Percentiles rank a stretch among this genome's conserved stretches.
Conservation (phyloP, 306 rosid species). For the Malus sieversii region DNA sequence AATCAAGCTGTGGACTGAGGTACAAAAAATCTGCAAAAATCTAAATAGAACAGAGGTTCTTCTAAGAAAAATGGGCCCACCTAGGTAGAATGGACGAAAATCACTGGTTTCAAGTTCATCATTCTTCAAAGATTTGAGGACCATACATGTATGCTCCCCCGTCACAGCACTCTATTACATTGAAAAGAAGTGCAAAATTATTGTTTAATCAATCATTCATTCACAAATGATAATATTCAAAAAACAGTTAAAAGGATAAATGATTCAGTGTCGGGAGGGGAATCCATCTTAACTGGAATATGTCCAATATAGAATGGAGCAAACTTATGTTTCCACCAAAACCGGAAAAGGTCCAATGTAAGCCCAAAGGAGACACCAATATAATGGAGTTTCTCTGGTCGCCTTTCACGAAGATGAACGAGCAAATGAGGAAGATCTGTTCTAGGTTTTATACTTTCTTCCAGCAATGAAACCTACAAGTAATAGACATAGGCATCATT, state of each 20-base stretch:
- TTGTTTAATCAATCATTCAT: neutral
- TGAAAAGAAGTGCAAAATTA: slow-evolving; percentile 3
- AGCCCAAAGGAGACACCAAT: slow-evolving; percentile 96
- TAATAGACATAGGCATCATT: neutral
- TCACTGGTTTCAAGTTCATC: slow-evolving; percentile 75
- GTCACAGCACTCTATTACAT: slow-evolving; percentile 64
- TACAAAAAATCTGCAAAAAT: neutral
- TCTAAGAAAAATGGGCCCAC: slow-evolving; percentile 30
- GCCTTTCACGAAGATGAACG: slow-evolving; percentile 77
- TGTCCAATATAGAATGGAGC: slow-evolving; percentile 90
- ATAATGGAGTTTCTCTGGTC: slow-evolving; percentile 88
- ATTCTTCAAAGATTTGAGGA: slow-evolving; percentile 73
- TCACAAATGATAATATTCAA: neutral
- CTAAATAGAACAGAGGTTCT: neutral
- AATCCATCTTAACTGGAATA: slow-evolving; percentile 76
- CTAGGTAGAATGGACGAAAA: slow-evolving; percentile 71
- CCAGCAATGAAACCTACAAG: slow-evolving; percentile 78
- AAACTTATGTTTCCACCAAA: slow-evolving; percentile 91
- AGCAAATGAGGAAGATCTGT: slow-evolving; percentile 85
- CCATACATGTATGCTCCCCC: slow-evolving; percentile 93
- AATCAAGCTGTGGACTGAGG: slow-evolving; percentile 14
- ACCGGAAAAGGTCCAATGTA: slow-evolving; percentile 78
- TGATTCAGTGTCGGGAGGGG: neutral
- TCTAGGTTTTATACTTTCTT: slow-evolving; percentile 79
- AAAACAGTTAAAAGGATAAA: neutral